These are phyloP conservation scores for Tolypocladium album DNA, from an alignment of 2,329 filamentous ascomycete species.

Conservation along the genomic window DNA sequence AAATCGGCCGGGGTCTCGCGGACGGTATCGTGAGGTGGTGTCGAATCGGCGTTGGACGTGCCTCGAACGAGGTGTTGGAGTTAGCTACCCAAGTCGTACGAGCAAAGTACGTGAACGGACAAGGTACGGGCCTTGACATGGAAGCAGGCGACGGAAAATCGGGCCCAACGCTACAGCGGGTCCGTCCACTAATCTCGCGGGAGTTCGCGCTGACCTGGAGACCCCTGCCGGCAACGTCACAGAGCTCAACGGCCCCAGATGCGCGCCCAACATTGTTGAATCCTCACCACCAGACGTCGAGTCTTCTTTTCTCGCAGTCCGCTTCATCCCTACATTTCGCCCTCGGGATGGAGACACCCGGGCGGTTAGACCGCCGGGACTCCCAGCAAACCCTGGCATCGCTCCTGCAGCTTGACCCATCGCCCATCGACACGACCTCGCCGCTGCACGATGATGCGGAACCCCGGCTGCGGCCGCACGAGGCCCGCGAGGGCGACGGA, in stretches of 20 bases:
- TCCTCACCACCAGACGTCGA: background rate
- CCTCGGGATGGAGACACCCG: constrained; percentile 7
- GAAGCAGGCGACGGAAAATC: too few species aligned
- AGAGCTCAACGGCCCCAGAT: background rate
- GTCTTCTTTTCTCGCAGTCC: background rate
- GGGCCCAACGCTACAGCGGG: background rate
- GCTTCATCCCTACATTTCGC: background rate
- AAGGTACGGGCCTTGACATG: too few species aligned
- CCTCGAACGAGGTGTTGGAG: background rate
- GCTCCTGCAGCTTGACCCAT: constrained; percentile 70
- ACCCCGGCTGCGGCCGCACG: constrained; percentile 25
- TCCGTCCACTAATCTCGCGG: background rate
- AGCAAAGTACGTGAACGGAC: too few species aligned
- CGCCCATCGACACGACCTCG: constrained; percentile 55
- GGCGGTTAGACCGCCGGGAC: constrained; percentile 18
- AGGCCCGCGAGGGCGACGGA: constrained; percentile 15
- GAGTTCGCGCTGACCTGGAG: background rate
- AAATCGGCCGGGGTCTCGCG: background rate
- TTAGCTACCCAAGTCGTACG: too few species aligned
- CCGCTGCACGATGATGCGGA: constrained; percentile 12
- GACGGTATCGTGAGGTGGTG: background rate
- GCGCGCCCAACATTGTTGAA: background rate
- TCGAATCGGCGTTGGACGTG: background rate
- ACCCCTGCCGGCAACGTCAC: background rate
- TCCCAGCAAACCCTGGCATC: constrained; percentile 49